These are phyloP conservation scores for Santalum album DNA, from an alignment of 164 flowering plant genomes.

Conservation along the genomic window DNA sequence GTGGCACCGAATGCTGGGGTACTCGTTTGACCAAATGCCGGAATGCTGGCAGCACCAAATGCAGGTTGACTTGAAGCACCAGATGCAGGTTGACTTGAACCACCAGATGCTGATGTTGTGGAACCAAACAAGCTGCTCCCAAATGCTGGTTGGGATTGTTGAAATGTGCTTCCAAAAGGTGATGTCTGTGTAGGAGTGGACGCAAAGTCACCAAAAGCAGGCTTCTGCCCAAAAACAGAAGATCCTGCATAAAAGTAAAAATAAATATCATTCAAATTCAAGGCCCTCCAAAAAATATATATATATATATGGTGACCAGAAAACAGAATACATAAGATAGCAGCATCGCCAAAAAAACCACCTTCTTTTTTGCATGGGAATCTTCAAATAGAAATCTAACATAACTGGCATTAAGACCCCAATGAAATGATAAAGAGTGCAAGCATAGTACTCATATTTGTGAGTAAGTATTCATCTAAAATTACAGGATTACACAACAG, in stretches of 20 bases:
- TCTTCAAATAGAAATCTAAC: too few species aligned
- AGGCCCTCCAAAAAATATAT: background rate
- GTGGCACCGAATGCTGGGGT: constrained; percentile 1
- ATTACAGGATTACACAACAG: too few species aligned
- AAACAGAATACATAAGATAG: background rate
- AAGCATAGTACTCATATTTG: too few species aligned
- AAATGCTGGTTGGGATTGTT: constrained; percentile 80
- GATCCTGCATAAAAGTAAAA: constrained; percentile 35
- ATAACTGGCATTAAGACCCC: too few species aligned
- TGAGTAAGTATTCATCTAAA: too few species aligned
- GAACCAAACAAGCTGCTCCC: constrained; percentile 68
- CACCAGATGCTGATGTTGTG: constrained; percentile 27
- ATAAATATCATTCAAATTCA: background rate
- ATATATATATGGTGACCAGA: too few species aligned
- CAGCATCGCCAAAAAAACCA: too few species aligned
- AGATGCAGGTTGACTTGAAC: constrained; percentile 18
- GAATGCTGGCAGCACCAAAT: constrained; percentile 49
- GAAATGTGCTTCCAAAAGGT: constrained; percentile 86
- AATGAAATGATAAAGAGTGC: too few species aligned
- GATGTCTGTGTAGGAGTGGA: constrained; percentile 59
- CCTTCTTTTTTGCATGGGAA: too few species aligned
- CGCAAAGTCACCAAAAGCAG: constrained; percentile 87
- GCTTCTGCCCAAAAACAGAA: constrained; percentile 72
- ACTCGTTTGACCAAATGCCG: constrained; percentile 37
- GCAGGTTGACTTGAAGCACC: constrained; percentile 62